Percentiles rank a stretch among this genome's conserved stretches.
Conservation (phyloP, 495 filamentous ascomycete species). For the Pyrenula massariospora region DNA sequence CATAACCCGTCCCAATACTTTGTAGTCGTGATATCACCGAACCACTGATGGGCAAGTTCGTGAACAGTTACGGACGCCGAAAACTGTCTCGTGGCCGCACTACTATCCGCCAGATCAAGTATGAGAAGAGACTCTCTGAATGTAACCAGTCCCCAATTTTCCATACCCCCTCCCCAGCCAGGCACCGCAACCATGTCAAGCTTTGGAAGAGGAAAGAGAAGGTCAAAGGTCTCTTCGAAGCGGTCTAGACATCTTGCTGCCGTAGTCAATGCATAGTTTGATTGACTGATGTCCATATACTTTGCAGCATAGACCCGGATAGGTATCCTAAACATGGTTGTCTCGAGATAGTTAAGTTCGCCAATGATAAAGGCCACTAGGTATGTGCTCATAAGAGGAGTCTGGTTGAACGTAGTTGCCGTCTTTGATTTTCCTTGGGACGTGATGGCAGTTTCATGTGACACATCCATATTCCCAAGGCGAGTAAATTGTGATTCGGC, state of each 20-base stretch:
- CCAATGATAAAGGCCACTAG: slow-evolving; percentile 66
- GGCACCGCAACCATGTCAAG: slow-evolving; percentile 8
- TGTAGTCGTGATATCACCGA: slow-evolving; percentile 12
- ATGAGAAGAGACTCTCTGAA: slow-evolving; percentile 1
- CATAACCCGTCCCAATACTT: slow-evolving; percentile 10
- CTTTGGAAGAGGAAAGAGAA: slow-evolving; percentile 47
- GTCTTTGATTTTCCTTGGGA: slow-evolving; percentile 49
- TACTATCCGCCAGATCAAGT: background rate
- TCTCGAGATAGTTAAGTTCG: slow-evolving; percentile 66
- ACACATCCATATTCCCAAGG: slow-evolving; percentile 73
- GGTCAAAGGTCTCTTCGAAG: slow-evolving; percentile 68
- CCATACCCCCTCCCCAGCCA: slow-evolving; percentile 7
- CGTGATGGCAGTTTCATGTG: slow-evolving; percentile 46
- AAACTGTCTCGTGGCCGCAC: background rate
- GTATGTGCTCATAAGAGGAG: slow-evolving; percentile 68
- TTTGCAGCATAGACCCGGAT: slow-evolving; percentile 59
- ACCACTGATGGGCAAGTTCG: slow-evolving; percentile 14
- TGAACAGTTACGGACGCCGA: slow-evolving; percentile 2
- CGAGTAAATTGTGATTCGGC: slow-evolving; percentile 64
- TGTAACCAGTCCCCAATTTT: slow-evolving; percentile 12
- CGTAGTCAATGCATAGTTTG: slow-evolving; percentile 56
- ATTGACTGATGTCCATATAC: slow-evolving; percentile 52
- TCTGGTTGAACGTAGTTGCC: slow-evolving; percentile 62
- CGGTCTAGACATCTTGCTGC: slow-evolving; percentile 57
- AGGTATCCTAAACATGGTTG: slow-evolving; percentile 60